Percentiles rank a stretch among this genome's conserved stretches.
Evolutionary conservation across 352 stramenopile genomes (phyloP).

Genomic region (Albugo candida): DNA sequence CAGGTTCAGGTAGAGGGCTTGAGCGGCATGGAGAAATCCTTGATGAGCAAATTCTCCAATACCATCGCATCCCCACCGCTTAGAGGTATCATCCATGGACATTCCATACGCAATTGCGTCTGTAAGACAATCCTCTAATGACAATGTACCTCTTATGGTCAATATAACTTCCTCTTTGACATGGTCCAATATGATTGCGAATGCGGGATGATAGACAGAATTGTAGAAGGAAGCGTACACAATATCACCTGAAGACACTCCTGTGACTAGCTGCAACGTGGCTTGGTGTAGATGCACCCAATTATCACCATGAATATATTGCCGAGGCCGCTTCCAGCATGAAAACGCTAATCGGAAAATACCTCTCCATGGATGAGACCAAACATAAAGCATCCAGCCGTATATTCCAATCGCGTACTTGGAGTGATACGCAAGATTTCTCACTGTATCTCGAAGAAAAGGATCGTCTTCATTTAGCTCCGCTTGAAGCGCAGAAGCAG

Average conservation of each 20-base stretch:
- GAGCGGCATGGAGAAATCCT: constrained; percentile 58
- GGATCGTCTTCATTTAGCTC: not conserved
- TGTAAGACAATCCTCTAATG: constrained; percentile 73
- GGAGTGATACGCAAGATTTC: constrained; percentile 66
- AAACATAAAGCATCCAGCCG: constrained; percentile 80
- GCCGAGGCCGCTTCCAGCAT: constrained; percentile 33
- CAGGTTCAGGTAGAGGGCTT: constrained; percentile 53
- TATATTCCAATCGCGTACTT: constrained; percentile 76
- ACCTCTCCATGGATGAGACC: constrained; percentile 74
- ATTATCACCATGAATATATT: constrained; percentile 73
- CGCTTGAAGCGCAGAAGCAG: not conserved
- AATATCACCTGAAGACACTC: constrained; percentile 37
- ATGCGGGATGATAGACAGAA: constrained; percentile 59
- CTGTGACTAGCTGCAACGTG: constrained; percentile 63
- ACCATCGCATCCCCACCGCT: constrained; percentile 49
- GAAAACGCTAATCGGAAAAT: constrained; percentile 54
- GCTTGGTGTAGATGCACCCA: constrained; percentile 61
- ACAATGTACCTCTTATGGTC: constrained; percentile 66
- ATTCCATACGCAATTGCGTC: constrained; percentile 73
- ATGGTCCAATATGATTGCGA: constrained; percentile 66
- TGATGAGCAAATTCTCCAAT: constrained; percentile 58
- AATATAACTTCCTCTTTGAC: constrained; percentile 49
- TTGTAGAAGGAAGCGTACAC: constrained; percentile 70
- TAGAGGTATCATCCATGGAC: constrained; percentile 40
- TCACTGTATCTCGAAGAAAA: constrained; percentile 9